Evolutionary conservation across 1,284 basidiomycete species (phyloP).

Genomic region (Cystobasidiaceae sp.): DNA sequence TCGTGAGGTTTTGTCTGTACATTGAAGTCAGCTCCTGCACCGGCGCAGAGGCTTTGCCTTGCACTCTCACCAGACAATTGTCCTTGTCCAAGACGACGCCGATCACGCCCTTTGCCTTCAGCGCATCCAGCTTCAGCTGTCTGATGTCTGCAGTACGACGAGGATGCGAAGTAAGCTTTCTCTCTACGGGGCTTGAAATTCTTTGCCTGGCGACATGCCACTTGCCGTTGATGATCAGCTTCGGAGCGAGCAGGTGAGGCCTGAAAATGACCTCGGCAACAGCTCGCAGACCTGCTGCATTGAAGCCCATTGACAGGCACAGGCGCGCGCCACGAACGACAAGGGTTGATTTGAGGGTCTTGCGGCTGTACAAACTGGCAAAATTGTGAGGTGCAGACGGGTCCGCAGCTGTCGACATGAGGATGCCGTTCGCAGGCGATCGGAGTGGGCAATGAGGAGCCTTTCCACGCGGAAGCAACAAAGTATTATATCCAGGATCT

Average conservation of each 20-base stretch:
- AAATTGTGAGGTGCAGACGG: no score
- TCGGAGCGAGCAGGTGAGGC: constrained; percentile 68
- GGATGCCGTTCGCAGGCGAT: no score
- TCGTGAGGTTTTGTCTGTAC: constrained; percentile 43
- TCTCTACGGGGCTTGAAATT: background rate
- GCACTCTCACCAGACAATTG: constrained; percentile 85
- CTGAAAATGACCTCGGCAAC: constrained; percentile 67
- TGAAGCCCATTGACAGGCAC: constrained; percentile 44
- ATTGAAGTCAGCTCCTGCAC: background rate
- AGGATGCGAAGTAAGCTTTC: no score
- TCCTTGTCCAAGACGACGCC: constrained; percentile 95
- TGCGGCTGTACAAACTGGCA: no score
- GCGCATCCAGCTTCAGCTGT: constrained; percentile 71
- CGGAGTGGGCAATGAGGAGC: no score
- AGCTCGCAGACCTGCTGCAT: constrained; percentile 68
- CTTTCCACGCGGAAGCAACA: no score
- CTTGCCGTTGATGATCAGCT: constrained; percentile 66
- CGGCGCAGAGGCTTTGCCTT: background rate
- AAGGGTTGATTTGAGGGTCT: no score
- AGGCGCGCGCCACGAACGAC: no score
- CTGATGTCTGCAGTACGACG: constrained; percentile 67
- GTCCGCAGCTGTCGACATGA: no score
- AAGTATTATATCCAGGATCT: no score
- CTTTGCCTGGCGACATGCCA: background rate
- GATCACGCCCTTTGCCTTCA: constrained; percentile 70